A percentile compares a stretch with the other conserved stretches of the same genome.
Conservation (phyloP, 2,329 filamentous ascomycete genomes). For the Rachicladosporium sp. region DNA sequence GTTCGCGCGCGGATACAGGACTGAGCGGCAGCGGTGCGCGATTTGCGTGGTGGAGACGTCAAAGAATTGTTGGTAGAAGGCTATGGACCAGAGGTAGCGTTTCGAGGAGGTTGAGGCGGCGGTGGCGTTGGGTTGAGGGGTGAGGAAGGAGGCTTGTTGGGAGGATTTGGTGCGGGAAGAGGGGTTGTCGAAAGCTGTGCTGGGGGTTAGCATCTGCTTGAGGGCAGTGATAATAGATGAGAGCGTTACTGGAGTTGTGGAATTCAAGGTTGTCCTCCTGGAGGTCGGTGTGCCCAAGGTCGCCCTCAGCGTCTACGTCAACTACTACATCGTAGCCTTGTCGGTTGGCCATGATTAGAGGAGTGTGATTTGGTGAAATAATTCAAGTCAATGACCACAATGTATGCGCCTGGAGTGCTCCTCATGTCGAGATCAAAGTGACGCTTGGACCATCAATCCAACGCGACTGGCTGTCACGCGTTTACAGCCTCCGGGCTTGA, state of each 20-base stretch:
- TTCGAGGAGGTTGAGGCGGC: slow-evolving; percentile 38
- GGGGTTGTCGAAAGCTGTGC: slow-evolving; percentile 16
- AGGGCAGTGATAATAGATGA: slow-evolving; percentile 2
- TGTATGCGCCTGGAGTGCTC: too few species aligned
- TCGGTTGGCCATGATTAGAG: slow-evolving; percentile 40
- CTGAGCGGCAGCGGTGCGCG: slow-evolving; percentile 70
- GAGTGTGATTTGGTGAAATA: too few species aligned
- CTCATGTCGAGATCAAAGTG: too few species aligned
- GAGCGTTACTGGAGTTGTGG: slow-evolving; percentile 62
- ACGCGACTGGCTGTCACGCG: too few species aligned
- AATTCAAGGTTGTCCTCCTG: slow-evolving; percentile 94
- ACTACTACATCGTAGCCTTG: slow-evolving; percentile 91
- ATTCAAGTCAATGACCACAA: too few species aligned
- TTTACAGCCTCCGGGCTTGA: too few species aligned
- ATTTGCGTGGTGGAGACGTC: slow-evolving; percentile 93
- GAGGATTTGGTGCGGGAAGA: slow-evolving; percentile 35
- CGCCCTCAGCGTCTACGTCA: slow-evolving; percentile 94
- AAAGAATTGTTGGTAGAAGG: slow-evolving; percentile 96
- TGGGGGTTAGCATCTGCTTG: not conserved
- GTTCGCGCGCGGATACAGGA: slow-evolving; percentile 83
- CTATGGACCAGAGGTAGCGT: slow-evolving; percentile 81
- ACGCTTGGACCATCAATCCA: too few species aligned
- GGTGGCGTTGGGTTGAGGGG: slow-evolving; percentile 13
- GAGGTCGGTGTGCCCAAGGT: slow-evolving; percentile 94
- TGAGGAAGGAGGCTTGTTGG: slow-evolving; percentile 28